Conservation (phyloP, 495 filamentous ascomycete species). For the Penicillium robsamsonii region DNA sequence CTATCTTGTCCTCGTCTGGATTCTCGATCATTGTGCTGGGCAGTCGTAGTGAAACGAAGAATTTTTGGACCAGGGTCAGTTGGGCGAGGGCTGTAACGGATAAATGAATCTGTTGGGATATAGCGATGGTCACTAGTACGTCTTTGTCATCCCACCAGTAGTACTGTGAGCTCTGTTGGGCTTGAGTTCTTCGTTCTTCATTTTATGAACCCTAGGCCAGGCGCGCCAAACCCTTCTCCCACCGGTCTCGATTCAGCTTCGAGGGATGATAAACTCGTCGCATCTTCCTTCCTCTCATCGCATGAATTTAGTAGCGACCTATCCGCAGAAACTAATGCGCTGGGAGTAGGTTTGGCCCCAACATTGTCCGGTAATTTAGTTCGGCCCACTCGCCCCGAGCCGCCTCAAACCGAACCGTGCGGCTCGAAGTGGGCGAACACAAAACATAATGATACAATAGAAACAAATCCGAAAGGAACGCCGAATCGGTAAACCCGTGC, state of each 20-base stretch:
- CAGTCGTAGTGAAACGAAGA: neutral
- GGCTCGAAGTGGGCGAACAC: too few species aligned
- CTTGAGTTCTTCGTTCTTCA: neutral
- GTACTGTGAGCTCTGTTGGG: neutral
- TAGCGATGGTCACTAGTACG: neutral
- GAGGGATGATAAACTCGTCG: neutral
- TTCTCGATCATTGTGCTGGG: neutral
- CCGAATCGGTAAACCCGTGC: too few species aligned
- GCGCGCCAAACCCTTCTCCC: neutral
- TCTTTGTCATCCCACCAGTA: neutral
- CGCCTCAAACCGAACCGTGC: too few species aligned
- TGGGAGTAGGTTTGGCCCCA: slow-evolving; percentile 1
- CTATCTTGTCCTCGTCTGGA: neutral
- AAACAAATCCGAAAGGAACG: too few species aligned
- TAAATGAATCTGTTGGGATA: neutral
- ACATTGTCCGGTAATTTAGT: neutral
- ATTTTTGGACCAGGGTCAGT: neutral
- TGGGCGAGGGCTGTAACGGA: neutral
- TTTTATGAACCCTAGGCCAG: neutral
- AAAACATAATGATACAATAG: too few species aligned
- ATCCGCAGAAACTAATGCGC: neutral
- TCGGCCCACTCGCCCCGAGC: too few species aligned
- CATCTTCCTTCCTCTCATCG: neutral
- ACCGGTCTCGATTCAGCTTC: neutral
- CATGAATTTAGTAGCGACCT: neutral